Percentiles rank a stretch among this genome's conserved stretches.
phyloP scores from a whole-genome alignment of 2,329 filamentous ascomycete species.

The Colletotrichum sidae region DNA sequence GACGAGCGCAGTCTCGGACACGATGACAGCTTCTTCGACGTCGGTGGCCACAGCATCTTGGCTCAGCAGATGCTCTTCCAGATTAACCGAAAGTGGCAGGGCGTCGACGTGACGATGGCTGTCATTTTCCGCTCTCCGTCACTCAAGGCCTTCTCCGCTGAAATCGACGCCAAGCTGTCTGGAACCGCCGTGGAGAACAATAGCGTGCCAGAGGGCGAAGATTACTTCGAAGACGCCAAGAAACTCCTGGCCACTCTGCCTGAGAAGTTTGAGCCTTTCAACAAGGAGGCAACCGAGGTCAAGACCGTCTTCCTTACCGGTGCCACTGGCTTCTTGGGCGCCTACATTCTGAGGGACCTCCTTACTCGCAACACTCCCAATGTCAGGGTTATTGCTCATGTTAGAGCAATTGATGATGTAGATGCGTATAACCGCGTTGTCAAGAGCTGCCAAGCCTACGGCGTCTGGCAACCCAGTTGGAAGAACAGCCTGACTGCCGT shows the following conservation, averaged over 20 bases:
- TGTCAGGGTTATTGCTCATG: conserved; percentile 23
- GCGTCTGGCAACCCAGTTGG: conserved; percentile 82
- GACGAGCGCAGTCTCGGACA: conserved; percentile 6
- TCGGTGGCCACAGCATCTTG: conserved; percentile 58
- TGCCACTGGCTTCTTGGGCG: conserved; percentile 89
- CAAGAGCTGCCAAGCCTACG: conserved; percentile 61
- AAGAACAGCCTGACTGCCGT: conserved; percentile 72
- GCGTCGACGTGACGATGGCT: conserved; percentile 72
- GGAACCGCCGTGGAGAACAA: conserved; percentile 49
- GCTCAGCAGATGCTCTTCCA: conserved; percentile 80
- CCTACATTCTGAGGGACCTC: conserved; percentile 82
- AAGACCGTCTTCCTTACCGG: conserved; percentile 84
- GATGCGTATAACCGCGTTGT: conserved; percentile 6
- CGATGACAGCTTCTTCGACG: conserved; percentile 57
- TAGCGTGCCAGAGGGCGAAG: conserved; percentile 45
- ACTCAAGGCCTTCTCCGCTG: conserved; percentile 52
- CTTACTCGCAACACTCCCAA: conserved; percentile 72
- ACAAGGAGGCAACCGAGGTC: conserved; percentile 29
- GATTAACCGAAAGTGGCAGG: conserved; percentile 56
- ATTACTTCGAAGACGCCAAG: conserved; percentile 64
- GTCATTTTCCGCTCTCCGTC: conserved; percentile 75
- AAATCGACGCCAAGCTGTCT: conserved; percentile 52
- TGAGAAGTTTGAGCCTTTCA: conserved; percentile 22
- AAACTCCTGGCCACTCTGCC: conserved; percentile 64
- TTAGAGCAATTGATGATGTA: conserved; percentile 15